Percentiles rank a stretch among this genome's conserved stretches.
Evolutionary conservation across 768 basidiomycete species (phyloP).

Genomic region (Collybiopsis confluens): DNA sequence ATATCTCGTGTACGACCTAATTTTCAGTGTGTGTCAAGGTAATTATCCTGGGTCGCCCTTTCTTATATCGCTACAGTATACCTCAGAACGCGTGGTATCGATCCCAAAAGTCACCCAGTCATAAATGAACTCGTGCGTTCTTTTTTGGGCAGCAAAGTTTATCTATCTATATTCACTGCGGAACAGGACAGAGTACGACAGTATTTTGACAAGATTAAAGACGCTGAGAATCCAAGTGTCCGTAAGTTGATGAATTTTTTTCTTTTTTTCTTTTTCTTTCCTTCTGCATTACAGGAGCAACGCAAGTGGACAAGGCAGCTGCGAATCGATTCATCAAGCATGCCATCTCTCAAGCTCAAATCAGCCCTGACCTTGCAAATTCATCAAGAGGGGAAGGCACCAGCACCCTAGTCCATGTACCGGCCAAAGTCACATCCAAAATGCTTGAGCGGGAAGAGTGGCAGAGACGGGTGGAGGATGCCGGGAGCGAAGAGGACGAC

Average conservation of each 20-base stretch:
- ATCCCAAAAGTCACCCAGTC: conserved; percentile 76
- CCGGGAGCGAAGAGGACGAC: conserved; percentile 39
- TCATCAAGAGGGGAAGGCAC: conserved; percentile 14
- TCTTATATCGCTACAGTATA: conserved; percentile 49
- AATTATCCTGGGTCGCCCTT: not conserved
- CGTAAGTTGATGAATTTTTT: conserved; percentile 32
- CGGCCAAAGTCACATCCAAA: conserved; percentile 62
- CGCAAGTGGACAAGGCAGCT: conserved; percentile 71
- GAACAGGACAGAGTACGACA: conserved; percentile 68
- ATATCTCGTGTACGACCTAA: conserved; percentile 80
- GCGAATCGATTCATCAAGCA: conserved; percentile 82
- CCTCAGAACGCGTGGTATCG: conserved; percentile 73
- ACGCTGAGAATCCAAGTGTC: conserved; percentile 63
- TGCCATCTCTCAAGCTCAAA: conserved; percentile 65
- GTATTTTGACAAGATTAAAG: conserved; percentile 81
- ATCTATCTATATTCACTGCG: not conserved
- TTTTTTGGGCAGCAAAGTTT: not conserved
- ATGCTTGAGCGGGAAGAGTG: conserved; percentile 70
- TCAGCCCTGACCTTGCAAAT: conserved; percentile 22
- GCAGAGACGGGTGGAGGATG: conserved; percentile 48
- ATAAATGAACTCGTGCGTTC: conserved; percentile 60
- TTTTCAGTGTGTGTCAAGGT: conserved; percentile 60
- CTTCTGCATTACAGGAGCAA: conserved; percentile 26
- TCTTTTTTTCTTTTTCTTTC: conserved; percentile 1
- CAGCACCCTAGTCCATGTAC: conserved; percentile 27